Conservation (phyloP, 2,329 filamentous ascomycete genomes). For the Pestalotiopsis sp. region DNA sequence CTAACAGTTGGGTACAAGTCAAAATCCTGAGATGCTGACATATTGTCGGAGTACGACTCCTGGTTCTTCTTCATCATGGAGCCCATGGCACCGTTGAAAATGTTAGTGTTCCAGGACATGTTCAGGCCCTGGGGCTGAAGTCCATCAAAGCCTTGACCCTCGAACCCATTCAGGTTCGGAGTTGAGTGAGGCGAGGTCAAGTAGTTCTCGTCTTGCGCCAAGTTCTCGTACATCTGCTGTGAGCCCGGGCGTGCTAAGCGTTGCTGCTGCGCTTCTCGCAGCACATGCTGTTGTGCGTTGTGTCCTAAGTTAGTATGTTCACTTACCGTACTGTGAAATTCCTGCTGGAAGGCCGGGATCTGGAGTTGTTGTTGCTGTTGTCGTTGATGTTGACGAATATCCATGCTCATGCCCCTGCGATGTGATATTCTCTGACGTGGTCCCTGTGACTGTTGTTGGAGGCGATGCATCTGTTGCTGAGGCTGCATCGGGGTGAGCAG, state of each 20-base stretch:
- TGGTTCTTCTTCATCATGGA: conserved; percentile 51
- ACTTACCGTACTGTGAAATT: conserved; percentile 53
- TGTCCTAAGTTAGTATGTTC: conserved; percentile 57
- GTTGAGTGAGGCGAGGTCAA: conserved; percentile 59
- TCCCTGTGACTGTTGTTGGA: conserved; percentile 21
- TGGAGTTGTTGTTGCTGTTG: conserved; percentile 54
- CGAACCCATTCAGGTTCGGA: conserved; percentile 56
- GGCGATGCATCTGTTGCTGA: conserved; percentile 41
- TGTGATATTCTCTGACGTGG: conserved; percentile 52
- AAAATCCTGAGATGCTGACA: conserved; percentile 49
- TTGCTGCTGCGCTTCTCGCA: conserved; percentile 91
- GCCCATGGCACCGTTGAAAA: conserved; percentile 45
- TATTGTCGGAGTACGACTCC: conserved; percentile 41
- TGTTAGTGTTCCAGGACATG: conserved; percentile 45
- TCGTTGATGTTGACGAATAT: conserved; percentile 69
- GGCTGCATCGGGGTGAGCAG: conserved; percentile 62
- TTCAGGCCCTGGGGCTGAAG: conserved; percentile 34
- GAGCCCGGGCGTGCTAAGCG: conserved; percentile 78
- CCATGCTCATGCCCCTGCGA: conserved; percentile 83
- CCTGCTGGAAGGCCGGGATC: conserved; percentile 42
- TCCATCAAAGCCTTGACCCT: conserved; percentile 46
- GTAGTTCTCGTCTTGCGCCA: conserved; percentile 53
- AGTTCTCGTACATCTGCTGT: conserved; percentile 39
- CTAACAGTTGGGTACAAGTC: conserved; percentile 49
- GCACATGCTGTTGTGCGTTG: conserved; percentile 72